These are phyloP conservation scores for Arbutus unedo DNA, from an alignment of 148 eudicot species.

Conservation along the genomic window DNA sequence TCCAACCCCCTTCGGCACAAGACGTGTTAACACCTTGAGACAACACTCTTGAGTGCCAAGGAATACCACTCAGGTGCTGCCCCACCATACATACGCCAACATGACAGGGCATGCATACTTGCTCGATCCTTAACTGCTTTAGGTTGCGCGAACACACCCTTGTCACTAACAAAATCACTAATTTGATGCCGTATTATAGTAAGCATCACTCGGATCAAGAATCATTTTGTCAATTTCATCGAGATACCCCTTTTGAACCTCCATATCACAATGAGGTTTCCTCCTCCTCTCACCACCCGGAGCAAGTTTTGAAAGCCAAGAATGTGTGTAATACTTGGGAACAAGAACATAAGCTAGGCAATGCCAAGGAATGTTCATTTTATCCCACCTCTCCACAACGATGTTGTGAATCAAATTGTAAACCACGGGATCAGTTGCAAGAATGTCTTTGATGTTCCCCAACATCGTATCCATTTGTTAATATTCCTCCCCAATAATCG, in stretches of 20 bases:
- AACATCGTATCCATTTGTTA: conserved; percentile 18
- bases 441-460: not conserved
- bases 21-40: conserved; percentile 14
- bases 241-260: not conserved
- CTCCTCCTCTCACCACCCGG: conserved; percentile 5
- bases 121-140: not conserved
- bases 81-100: not conserved
- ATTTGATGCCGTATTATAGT: conserved; percentile 16
- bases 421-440: not conserved
- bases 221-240: conserved; percentile 11
- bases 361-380: conserved; percentile 26
- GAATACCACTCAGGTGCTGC: not conserved
- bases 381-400: conserved; percentile 12
- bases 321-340: conserved; percentile 13
- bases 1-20: conserved; percentile 14
- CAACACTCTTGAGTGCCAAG: conserved; percentile 8
- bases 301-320: not conserved
- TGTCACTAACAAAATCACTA: not conserved
- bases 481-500: not conserved
- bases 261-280: conserved; percentile 2
- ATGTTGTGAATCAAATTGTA: conserved; percentile 5
- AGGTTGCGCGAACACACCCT: conserved; percentile 1
- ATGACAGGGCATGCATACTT: conserved; percentile 10
- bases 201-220: not conserved
- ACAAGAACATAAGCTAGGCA: conserved; percentile 18